A percentile compares a stretch with the other conserved stretches of the same genome.
phyloP scores from a whole-genome alignment of 768 basidiomycete genomes.

The Chlorophyllum brunneum region DNA sequence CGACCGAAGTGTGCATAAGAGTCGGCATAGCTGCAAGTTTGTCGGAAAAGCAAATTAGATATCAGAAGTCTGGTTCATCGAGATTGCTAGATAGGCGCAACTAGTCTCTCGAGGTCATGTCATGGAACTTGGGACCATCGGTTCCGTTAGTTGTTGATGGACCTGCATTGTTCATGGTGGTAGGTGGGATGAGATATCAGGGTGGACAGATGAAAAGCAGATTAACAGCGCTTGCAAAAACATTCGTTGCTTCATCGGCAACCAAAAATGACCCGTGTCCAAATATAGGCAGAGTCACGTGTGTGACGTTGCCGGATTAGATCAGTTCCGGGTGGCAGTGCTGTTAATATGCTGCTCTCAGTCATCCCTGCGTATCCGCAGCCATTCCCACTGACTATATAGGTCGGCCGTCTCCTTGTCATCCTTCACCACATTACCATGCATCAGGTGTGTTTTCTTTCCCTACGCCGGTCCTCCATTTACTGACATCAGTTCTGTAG shows the following conservation, averaged over 20 bases:
- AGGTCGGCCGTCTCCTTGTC: background rate
- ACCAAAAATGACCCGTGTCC: constrained; percentile 6
- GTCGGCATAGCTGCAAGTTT: constrained; percentile 75
- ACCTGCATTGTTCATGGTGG: constrained; percentile 24
- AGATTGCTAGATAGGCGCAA: constrained; percentile 37
- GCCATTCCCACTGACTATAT: background rate
- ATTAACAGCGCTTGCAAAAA: constrained; percentile 3
- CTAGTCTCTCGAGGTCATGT: constrained; percentile 90
- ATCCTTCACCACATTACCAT: background rate
- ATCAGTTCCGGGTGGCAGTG: constrained; percentile 7
- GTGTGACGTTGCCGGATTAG: background rate
- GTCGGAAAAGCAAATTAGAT: constrained; percentile 28
- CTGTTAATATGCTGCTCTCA: background rate
- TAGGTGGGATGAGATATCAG: constrained; percentile 17
- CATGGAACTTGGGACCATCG: constrained; percentile 22
- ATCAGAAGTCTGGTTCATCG: constrained; percentile 33
- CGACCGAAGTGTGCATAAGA: constrained; percentile 94
- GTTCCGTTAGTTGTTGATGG: constrained; percentile 25
- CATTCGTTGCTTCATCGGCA: background rate
- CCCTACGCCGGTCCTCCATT: too few relatives aligned
- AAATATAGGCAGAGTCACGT: constrained; percentile 1
- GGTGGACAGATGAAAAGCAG: constrained; percentile 11
- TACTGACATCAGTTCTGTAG: background rate
- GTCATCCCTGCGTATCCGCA: constrained; percentile 5
- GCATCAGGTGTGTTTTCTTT: constrained; percentile 1